Base-by-base conservation (phyloP, 306 rosid genomes). In the Dryas alaskensis region DNA sequence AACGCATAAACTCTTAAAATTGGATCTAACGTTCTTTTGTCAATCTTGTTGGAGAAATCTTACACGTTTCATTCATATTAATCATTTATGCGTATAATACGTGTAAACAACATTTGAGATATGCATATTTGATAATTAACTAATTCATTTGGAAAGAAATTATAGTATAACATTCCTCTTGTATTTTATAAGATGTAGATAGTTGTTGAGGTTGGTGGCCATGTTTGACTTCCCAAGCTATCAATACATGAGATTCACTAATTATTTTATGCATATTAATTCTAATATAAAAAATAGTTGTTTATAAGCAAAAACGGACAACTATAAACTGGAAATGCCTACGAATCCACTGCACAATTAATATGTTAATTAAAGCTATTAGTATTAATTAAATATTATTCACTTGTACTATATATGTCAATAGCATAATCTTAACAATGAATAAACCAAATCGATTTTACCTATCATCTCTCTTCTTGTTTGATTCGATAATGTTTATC, bases 111-210 rank as follows among this genome's bases (percentile, higher is more conserved):
- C 37, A 31, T 31, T 31, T 31, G 37, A 31, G 2, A 31, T 31
- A 31, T 31, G 37, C 2, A 31, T 31, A 31, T 31, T 0, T 22
- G 0, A 31, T 22, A 31, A 31, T 31, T 31, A 31, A 31, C 3
- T 31, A 31, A 39, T 37, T 60, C 31, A 47, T 39, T 61, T 40
- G 47, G 10, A 61, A 12, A n/a, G 67, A 61, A 39, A 14, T 47
- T 40, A 62, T 47, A 40, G 67, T n/a, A 61, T 39, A 22, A 8
- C 5, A 58, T 10, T 25, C 27, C n/a, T 60, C 8, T 19, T 54
- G 74, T 70, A 54, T 43, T 42, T 53, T 43, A 43, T 55, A 17
- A 53, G 52, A 70, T 70, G 65, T 17, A 10, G 74, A 55, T 27
- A 22, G 74, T 55, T 6, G 22, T 4, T 16, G 7, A 22, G 8